phyloP scores from a whole-genome alignment of 768 basidiomycete species.

The Pulveroboletus ravenelii region DNA sequence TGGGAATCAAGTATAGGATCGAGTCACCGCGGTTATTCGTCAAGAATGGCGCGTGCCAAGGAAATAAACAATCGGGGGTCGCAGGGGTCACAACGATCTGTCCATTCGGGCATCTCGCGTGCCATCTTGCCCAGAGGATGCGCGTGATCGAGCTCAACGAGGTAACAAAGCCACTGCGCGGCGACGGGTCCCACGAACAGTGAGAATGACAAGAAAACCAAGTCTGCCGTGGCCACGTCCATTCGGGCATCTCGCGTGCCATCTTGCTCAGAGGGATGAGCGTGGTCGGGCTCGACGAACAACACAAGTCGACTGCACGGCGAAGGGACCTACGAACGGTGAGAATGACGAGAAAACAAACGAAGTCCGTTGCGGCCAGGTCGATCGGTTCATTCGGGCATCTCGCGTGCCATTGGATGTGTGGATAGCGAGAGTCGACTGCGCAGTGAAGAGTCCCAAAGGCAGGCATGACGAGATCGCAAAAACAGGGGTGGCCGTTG shows the following conservation, averaged over 20 bases:
- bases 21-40: neutral
- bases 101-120: conserved; percentile 2
- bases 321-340: too few relatives aligned
- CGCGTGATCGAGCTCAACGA: neutral
- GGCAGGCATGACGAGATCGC: too few relatives aligned
- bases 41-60: neutral
- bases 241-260: conserved; percentile 2
- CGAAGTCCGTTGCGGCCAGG: neutral
- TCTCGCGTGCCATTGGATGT: neutral
- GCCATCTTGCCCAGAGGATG: neutral
- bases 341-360: neutral
- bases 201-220: neutral
- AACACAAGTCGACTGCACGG: neutral
- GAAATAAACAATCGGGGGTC: too few relatives aligned
- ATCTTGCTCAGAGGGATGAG: neutral
- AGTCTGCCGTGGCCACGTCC: neutral
- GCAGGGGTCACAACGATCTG: neutral
- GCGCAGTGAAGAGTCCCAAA: too few relatives aligned
- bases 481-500: too few relatives aligned
- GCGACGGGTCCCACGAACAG: neutral
- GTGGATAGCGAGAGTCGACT: too few relatives aligned
- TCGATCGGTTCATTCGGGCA: neutral
- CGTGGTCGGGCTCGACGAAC: neutral
- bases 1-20: neutral
- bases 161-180: neutral